These are phyloP conservation scores for Xylogone sp. DNA, from an alignment of 2,329 filamentous ascomycete species.

Conservation along the genomic window DNA sequence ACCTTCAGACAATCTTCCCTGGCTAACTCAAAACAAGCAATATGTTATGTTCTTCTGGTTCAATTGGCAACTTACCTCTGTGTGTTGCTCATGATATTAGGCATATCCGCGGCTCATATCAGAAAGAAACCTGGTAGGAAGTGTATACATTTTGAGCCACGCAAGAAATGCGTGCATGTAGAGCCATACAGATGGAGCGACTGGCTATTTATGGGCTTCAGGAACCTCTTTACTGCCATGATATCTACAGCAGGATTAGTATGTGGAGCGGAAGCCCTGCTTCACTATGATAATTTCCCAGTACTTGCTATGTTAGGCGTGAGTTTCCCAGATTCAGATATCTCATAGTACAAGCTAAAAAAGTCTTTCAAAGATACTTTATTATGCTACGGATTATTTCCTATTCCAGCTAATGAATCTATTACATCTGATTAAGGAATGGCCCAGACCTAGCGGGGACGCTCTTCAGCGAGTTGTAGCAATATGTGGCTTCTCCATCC, in stretches of 20 bases:
- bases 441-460: background rate
- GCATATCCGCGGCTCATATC: conserved; percentile 11
- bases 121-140: conserved; percentile 6
- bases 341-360: background rate
- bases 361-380: conserved; percentile 17
- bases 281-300: conserved; percentile 18
- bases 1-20: background rate
- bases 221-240: conserved; percentile 4
- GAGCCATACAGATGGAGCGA: conserved; percentile 11
- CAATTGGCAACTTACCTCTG: conserved; percentile 18
- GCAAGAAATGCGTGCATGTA: conserved; percentile 4
- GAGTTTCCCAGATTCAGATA: background rate
- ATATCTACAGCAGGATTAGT: conserved; percentile 13
- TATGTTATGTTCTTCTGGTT: conserved; percentile 19
- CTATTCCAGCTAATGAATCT: conserved; percentile 16
- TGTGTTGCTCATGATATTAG: conserved; percentile 12
- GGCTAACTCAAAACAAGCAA: conserved; percentile 11
- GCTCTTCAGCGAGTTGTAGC: conserved; percentile 13
- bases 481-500: conserved; percentile 7
- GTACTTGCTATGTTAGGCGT: conserved; percentile 23
- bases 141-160: conserved; percentile 4
- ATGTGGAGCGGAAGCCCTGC: conserved; percentile 16
- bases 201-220: conserved; percentile 12
- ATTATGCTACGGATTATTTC: conserved; percentile 23
- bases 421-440: conserved; percentile 10